These are phyloP conservation scores for Trichoderma sp. DNA, from an alignment of 2,329 filamentous ascomycete genomes.

Conservation along the genomic window DNA sequence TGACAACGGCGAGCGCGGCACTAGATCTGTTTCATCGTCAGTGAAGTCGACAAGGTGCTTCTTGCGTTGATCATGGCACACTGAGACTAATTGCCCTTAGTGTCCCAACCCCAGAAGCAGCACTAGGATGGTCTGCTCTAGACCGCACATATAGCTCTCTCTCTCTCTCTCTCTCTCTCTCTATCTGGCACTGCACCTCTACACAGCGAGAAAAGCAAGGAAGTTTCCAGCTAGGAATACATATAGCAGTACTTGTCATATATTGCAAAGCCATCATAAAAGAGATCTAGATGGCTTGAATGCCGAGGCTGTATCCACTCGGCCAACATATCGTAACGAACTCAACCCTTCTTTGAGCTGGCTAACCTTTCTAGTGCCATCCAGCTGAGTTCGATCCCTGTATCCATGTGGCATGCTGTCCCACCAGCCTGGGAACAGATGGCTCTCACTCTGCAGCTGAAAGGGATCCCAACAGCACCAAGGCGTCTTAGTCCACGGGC, in stretches of 20 bases:
- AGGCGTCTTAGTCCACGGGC: not conserved
- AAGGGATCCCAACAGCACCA: not conserved
- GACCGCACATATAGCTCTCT: not conserved
- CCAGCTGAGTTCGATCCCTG: constrained; percentile 15
- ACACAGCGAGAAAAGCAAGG: too few relatives aligned
- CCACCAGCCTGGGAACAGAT: not conserved
- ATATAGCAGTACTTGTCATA: too few relatives aligned
- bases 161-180: too few relatives aligned
- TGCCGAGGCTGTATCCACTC: not conserved
- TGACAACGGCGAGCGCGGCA: too few relatives aligned
- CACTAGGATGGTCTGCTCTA: too few relatives aligned
- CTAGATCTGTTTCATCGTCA: too few relatives aligned
- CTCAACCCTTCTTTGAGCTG: not conserved
- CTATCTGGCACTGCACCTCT: not conserved
- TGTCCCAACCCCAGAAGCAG: not conserved
- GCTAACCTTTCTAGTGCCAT: not conserved
- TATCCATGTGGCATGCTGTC: constrained; percentile 7
- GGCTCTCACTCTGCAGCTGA: not conserved
- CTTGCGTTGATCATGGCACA: not conserved
- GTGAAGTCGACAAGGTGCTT: not conserved
- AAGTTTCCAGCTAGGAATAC: too few relatives aligned
- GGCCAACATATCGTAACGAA: not conserved
- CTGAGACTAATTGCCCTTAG: not conserved
- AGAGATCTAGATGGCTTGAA: too few relatives aligned
- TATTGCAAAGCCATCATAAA: too few relatives aligned